Evolutionary conservation across 2,329 filamentous ascomycete genomes (phyloP).

Genomic region (Rosellinia necatrix): DNA sequence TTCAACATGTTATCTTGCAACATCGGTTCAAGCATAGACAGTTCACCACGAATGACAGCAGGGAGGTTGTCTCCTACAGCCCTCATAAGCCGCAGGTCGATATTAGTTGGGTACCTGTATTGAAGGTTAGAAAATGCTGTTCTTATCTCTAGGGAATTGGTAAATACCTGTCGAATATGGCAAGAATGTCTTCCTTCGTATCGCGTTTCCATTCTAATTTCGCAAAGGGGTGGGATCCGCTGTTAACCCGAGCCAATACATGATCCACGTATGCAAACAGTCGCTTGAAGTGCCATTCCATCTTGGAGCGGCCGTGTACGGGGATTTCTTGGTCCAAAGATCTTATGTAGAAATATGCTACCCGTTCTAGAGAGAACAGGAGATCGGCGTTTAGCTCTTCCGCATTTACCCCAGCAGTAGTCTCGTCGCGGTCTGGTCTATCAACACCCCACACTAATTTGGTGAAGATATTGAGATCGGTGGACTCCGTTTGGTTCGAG

Average conservation of each 20-base stretch:
- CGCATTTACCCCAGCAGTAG: conserved; percentile 2
- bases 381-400: conserved; percentile 10
- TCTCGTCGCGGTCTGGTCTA: background rate
- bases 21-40: conserved; percentile 42
- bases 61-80: conserved; percentile 41
- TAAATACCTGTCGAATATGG: background rate
- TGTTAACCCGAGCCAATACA: background rate
- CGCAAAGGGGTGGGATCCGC: background rate
- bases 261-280: conserved; percentile 16
- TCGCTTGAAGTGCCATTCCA: conserved; percentile 12
- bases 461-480: conserved; percentile 21
- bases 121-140: background rate
- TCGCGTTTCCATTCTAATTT: conserved; percentile 23
- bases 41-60: conserved; percentile 39
- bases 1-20: conserved; percentile 31
- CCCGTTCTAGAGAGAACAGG: conserved; percentile 5
- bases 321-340: background rate
- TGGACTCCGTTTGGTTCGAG: conserved; percentile 10
- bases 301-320: background rate
- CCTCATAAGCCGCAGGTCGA: conserved; percentile 35
- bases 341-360: conserved; percentile 2
- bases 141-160: background rate
- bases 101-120: conserved; percentile 9
- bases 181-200: background rate
- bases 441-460: conserved; percentile 17